Evolutionary conservation across 2,329 filamentous ascomycete genomes (phyloP).

Genomic region (Aspergillus novoparasiticus): DNA sequence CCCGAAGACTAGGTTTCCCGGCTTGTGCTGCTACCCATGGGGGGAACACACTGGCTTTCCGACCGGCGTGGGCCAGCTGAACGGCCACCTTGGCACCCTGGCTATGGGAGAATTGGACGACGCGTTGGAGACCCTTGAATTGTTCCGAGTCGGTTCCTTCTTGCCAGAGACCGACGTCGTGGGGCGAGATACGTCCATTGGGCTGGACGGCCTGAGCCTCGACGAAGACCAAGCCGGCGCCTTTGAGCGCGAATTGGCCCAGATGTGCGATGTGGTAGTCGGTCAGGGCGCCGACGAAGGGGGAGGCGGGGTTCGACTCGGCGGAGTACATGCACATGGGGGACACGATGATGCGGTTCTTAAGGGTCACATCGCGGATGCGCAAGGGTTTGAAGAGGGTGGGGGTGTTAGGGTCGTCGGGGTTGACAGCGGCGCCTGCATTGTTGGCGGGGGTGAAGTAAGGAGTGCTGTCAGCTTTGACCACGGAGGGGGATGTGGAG

Average conservation of each 20-base stretch:
- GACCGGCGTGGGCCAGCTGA: slow-evolving; percentile 78
- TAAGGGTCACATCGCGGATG: slow-evolving; percentile 59
- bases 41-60: slow-evolving; percentile 59
- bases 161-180: slow-evolving; percentile 67
- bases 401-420: slow-evolving; percentile 42
- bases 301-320: slow-evolving; percentile 46
- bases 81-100: slow-evolving; percentile 77
- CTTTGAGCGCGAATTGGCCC: slow-evolving; percentile 73
- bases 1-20: slow-evolving; percentile 25
- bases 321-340: slow-evolving; percentile 69
- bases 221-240: slow-evolving; percentile 71
- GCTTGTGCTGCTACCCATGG: slow-evolving; percentile 43
- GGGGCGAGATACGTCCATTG: slow-evolving; percentile 77
- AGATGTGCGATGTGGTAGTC: slow-evolving; percentile 82
- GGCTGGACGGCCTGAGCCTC: slow-evolving; percentile 76
- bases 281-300: slow-evolving; percentile 64
- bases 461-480: slow-evolving; percentile 23
- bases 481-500: slow-evolving; percentile 13
- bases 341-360: slow-evolving; percentile 65
- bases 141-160: slow-evolving; percentile 62
- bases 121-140: slow-evolving; percentile 65
- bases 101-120: slow-evolving; percentile 76
- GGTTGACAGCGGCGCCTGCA: slow-evolving; percentile 38
- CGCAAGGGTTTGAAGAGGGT: slow-evolving; percentile 61
- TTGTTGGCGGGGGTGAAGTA: slow-evolving; percentile 43